Conservation (phyloP, 2,329 filamentous ascomycete species). For the Epichloe coenophiala region DNA sequence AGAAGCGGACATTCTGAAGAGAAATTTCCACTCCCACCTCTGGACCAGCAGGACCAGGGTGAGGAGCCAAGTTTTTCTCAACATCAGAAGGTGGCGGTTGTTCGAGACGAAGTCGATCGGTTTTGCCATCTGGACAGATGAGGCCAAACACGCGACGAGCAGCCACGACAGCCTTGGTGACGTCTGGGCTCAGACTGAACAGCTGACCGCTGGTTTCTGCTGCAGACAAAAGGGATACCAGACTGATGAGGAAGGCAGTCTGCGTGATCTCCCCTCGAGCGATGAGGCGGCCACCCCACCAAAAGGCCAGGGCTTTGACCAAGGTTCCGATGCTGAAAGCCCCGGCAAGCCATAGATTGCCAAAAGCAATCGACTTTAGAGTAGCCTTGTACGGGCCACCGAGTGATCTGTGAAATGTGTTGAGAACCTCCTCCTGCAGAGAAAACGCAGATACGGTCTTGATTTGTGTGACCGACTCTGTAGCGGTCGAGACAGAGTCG, state of each 20-base stretch:
- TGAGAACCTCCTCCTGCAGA: constrained; percentile 35
- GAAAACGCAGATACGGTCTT: constrained; percentile 47
- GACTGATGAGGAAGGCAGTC: constrained; percentile 62
- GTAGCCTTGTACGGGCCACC: constrained; percentile 40
- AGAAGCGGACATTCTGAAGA: constrained; percentile 6
- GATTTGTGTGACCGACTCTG: constrained; percentile 53
- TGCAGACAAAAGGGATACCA: constrained; percentile 46
- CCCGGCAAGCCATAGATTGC: constrained; percentile 47
- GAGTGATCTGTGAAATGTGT: constrained; percentile 38
- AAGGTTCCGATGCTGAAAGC: constrained; percentile 49
- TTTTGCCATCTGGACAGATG: constrained; percentile 9
- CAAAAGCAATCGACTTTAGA: constrained; percentile 32
- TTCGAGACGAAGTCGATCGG: not conserved
- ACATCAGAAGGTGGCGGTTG: constrained; percentile 11
- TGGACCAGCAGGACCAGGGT: constrained; percentile 25
- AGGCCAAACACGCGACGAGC: constrained; percentile 30
- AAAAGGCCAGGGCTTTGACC: constrained; percentile 64
- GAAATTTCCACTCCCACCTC: constrained; percentile 33
- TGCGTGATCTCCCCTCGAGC: constrained; percentile 49
- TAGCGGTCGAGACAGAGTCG: constrained; percentile 48
- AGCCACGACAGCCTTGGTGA: constrained; percentile 15
- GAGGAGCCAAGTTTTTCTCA: not conserved
- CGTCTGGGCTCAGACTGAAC: constrained; percentile 49
- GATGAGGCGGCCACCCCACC: constrained; percentile 65
- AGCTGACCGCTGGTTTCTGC: constrained; percentile 47